These are phyloP conservation scores for Hypoxylon sp. DNA, from an alignment of 2,329 filamentous ascomycete species.

Conservation along the genomic window DNA sequence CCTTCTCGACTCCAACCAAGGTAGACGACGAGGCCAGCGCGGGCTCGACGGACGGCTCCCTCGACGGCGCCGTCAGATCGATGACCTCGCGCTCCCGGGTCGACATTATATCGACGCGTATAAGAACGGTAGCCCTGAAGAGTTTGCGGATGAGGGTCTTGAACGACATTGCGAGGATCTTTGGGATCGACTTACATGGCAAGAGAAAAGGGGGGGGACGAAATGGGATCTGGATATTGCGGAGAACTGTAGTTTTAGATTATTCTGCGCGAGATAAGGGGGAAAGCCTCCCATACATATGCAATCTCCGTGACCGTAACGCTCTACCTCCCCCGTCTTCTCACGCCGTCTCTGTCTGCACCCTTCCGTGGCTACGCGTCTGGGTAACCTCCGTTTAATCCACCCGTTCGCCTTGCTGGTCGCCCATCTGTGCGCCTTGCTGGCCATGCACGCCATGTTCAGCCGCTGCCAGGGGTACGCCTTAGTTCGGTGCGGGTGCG, in stretches of 20 bases:
- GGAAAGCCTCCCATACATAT: constrained; percentile 1
- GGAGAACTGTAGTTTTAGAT: constrained; percentile 7
- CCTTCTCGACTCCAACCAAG: not conserved
- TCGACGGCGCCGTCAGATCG: constrained; percentile 15
- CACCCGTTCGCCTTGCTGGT: not conserved
- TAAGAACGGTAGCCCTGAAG: constrained; percentile 25
- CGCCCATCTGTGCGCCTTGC: constrained; percentile 16
- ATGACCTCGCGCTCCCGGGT: constrained; percentile 14
- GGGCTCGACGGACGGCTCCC: constrained; percentile 3
- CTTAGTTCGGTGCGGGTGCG: constrained; percentile 28
- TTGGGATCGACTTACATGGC: constrained; percentile 18
- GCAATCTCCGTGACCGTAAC: constrained; percentile 1
- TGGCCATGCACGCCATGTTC: constrained; percentile 12
- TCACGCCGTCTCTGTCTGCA: not conserved
- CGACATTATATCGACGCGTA: constrained; percentile 9
- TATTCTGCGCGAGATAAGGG: not conserved
- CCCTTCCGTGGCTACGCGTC: not conserved
- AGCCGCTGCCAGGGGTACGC: constrained; percentile 23
- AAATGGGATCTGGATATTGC: not conserved
- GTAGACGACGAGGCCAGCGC: not conserved
- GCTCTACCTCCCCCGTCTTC: not conserved
- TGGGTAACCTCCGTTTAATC: not conserved
- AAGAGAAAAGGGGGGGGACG: not conserved
- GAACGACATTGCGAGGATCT: constrained; percentile 7
- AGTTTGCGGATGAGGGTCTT: constrained; percentile 29